Base-by-base conservation (phyloP, 108 stramenopile species). In the Nitzschia putrida region DNA sequence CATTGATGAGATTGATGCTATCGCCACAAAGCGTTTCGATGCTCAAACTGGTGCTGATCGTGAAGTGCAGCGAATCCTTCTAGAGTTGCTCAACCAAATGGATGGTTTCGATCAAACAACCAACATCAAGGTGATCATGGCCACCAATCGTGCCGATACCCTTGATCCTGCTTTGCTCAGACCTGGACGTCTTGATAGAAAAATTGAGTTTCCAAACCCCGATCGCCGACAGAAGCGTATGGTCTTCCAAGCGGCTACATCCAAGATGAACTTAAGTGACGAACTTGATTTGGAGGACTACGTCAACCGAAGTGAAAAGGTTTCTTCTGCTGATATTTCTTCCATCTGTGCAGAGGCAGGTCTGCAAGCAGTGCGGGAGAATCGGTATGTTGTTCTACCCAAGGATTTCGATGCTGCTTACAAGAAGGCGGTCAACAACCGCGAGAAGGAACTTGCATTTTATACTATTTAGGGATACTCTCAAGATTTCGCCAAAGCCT, bases 91-190 rank as follows among this genome's bases (percentile, higher is more conserved):
- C 51, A 98, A 97, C 81, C 99, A 99, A 76, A 98, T 99, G 99
- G 99, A 99, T 83, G 99, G 99, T 25, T 99, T 99, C 77, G 97
- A 99, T 76, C 97, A 99, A 84, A 90, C 88, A 42, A 98, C 97
- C 53, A 98, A 99, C 81, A 97, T 99, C 78, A 99, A 99, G 86
- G 97, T 98, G 29, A 99, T 99, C 71, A 99, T 99, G 97, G 97
- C 98, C 9, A 99, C 99, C 16, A 99, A 99, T 81, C 89, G 99
- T 23, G 96, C 97, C 5, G 99, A 99, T 69, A 99, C 98, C 18
- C 78, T 99, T 42, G 99, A 99, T 80, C 99, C 99, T 20, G 99
- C 99, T 16, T 80, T 99, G 64, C 72, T 99, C 47, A 92, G 99
- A 49, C 98, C 99, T 5, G 99, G 99, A 22, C 93, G 99, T 16